Conservation (phyloP, 2,329 filamentous ascomycete genomes). For the Fusarium napiforme region DNA sequence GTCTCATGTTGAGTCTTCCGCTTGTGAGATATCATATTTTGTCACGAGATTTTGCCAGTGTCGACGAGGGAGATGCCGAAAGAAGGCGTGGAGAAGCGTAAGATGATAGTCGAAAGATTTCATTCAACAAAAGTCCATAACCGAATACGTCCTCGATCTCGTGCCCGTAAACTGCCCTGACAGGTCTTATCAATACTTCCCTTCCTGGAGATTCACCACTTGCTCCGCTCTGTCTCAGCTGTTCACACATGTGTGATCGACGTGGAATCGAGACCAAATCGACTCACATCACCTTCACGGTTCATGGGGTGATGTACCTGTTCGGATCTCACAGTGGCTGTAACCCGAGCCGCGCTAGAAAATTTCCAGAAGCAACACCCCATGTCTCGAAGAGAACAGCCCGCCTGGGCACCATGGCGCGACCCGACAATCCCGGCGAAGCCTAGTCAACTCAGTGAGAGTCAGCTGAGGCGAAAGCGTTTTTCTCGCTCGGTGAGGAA, state of each 20-base stretch:
- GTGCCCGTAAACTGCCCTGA: neutral
- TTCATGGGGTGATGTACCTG: constrained; percentile 38
- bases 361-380: constrained; percentile 42
- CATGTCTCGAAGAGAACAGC: constrained; percentile 5
- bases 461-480: constrained; percentile 41
- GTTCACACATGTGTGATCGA: neutral
- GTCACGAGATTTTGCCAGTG: neutral
- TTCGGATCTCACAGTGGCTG: constrained; percentile 27
- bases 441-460: constrained; percentile 17
- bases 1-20: neutral
- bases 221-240: neutral
- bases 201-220: neutral
- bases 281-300: constrained; percentile 16
- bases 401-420: constrained; percentile 1
- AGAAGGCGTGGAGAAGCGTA: constrained; percentile 5
- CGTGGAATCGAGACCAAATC: neutral
- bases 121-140: neutral
- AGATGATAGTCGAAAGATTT: neutral
- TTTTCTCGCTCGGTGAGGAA: constrained; percentile 16
- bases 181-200: neutral
- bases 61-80: neutral
- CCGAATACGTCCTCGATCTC: neutral
- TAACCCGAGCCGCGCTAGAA: constrained; percentile 41
- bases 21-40: neutral
- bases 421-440: constrained; percentile 19